phyloP scores from a whole-genome alignment of 2,329 filamentous ascomycete genomes.

The Sporothrix variecibatus region DNA sequence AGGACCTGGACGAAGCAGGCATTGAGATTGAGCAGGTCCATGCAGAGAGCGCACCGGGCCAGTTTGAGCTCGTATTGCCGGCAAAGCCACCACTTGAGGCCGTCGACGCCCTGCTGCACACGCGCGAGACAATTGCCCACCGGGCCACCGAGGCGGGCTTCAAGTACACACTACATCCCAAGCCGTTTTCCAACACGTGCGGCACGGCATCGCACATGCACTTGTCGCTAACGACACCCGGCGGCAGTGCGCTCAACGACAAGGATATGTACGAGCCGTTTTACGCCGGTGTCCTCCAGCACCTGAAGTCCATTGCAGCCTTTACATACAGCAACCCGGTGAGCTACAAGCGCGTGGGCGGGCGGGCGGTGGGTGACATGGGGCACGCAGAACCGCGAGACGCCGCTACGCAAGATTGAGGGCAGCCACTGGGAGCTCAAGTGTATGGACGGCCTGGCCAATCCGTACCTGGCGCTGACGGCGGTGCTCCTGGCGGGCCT shows the following conservation, averaged over 20 bases:
- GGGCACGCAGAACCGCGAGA: slow-evolving; percentile 80
- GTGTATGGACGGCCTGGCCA: slow-evolving; percentile 75
- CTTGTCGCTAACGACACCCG: slow-evolving; percentile 61
- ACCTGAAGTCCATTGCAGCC: slow-evolving; percentile 66
- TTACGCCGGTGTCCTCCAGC: slow-evolving; percentile 69
- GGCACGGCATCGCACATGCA: slow-evolving; percentile 72
- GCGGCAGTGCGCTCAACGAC: slow-evolving; percentile 31
- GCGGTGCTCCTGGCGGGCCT: slow-evolving; percentile 63
- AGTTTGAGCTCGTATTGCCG: slow-evolving; percentile 76
- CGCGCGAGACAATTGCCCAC: slow-evolving; percentile 67
- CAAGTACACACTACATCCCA: slow-evolving; percentile 72
- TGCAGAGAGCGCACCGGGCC: slow-evolving; percentile 69
- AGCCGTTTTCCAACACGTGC: slow-evolving; percentile 59
- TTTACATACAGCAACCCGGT: slow-evolving; percentile 66
- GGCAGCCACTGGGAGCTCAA: slow-evolving; percentile 76
- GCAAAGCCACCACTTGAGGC: slow-evolving; percentile 64
- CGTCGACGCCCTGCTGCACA: slow-evolving; percentile 70
- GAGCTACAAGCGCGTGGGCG: slow-evolving; percentile 73
- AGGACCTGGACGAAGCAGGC: slow-evolving; percentile 59
- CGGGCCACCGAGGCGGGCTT: slow-evolving; percentile 64
- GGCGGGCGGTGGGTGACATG: slow-evolving; percentile 78
- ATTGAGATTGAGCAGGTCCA: slow-evolving; percentile 74
- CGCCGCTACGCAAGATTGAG: slow-evolving; percentile 68
- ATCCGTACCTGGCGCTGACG: slow-evolving; percentile 70
- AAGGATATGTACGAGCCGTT: slow-evolving; percentile 59